Evolutionary conservation across 83 land plant genomes (phyloP).

Genomic region (Picea abies): DNA sequence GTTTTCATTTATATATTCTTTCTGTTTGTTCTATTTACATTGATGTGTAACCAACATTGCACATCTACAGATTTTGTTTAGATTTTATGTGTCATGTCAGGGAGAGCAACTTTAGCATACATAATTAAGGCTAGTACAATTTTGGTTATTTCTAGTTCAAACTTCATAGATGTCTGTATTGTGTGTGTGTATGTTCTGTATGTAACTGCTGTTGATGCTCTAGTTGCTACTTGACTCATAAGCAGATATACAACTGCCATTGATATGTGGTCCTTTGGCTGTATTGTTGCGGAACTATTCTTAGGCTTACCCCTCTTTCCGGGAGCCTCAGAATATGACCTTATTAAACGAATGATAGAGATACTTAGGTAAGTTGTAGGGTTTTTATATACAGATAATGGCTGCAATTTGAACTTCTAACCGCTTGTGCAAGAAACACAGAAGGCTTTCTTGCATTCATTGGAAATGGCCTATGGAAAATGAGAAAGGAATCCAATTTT

Average conservation of each 20-base stretch:
- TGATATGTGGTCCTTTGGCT: too few species aligned
- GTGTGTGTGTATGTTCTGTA: too few species aligned
- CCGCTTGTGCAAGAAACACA: background rate
- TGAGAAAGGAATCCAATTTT: background rate
- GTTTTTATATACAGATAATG: background rate
- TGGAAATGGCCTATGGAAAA: background rate
- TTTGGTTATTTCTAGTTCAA: background rate
- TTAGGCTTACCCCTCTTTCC: too few species aligned
- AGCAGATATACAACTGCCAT: slow-evolving; percentile 30
- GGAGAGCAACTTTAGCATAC: background rate
- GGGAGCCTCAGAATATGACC: too few species aligned
- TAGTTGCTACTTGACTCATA: slow-evolving; percentile 1
- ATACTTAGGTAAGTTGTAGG: slow-evolving; percentile 56
- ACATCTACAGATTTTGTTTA: background rate
- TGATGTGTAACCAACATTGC: background rate
- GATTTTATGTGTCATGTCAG: background rate
- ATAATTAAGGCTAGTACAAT: background rate
- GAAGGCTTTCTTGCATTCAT: too few species aligned
- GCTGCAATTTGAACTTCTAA: background rate
- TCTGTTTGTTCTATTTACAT: background rate
- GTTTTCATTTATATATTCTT: background rate
- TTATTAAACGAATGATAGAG: too few species aligned
- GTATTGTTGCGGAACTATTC: too few species aligned
- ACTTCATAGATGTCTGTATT: too few species aligned
- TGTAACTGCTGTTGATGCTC: background rate